Percentiles rank a stretch among this genome's conserved stretches.
phyloP scores from a whole-genome alignment of 176 grass and related monocot genomes.

The Metroxylon sagu region DNA sequence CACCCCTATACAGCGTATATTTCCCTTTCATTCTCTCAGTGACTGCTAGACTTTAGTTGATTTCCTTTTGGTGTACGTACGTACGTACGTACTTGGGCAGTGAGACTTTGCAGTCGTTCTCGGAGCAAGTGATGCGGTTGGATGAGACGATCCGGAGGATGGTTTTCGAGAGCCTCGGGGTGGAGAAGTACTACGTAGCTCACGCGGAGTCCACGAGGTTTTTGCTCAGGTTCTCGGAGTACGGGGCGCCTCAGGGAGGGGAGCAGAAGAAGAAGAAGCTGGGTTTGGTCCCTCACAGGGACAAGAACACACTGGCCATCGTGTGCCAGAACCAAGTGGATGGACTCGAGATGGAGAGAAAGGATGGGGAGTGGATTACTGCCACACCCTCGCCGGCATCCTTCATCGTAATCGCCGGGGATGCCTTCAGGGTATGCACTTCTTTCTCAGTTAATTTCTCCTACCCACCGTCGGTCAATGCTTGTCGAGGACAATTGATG shows the following conservation, averaged over 20 bases:
- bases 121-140: constrained; percentile 17
- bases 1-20: no score
- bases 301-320: not conserved
- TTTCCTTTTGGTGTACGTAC: no score
- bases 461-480: no score
- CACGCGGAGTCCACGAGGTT: no score
- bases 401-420: constrained; percentile 12
- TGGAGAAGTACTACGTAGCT: not conserved
- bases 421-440: no score
- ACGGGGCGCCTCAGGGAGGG: no score
- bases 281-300: constrained; percentile 4
- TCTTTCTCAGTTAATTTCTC: no score
- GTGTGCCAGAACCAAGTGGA: constrained; percentile 35
- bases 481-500: no score
- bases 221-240: no score
- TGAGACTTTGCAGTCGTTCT: not conserved
- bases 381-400: constrained; percentile 16
- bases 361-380: constrained; percentile 23
- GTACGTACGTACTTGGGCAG: not conserved
- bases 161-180: constrained; percentile 24
- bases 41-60: not conserved
- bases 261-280: no score
- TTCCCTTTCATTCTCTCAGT: no score
- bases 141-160: constrained; percentile 21
- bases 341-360: constrained; percentile 23